phyloP scores from a whole-genome alignment of 139 green algal genomes.

The Picochlorum sp. region DNA sequence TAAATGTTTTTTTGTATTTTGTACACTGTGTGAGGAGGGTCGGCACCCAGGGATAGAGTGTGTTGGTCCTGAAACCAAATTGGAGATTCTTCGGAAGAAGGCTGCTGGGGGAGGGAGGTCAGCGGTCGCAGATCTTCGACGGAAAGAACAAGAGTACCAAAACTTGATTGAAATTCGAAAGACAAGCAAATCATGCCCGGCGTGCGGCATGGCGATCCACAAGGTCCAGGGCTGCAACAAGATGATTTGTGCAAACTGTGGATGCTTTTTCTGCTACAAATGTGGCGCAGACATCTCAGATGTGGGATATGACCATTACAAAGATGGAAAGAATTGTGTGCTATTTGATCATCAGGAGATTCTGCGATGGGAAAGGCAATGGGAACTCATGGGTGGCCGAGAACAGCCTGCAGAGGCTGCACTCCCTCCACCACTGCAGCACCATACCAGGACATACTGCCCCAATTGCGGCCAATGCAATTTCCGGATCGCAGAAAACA shows the following conservation, averaged over 20 bases:
- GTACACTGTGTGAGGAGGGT: slow-evolving; percentile 53
- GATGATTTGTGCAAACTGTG: slow-evolving; percentile 69
- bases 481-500: slow-evolving; percentile 39
- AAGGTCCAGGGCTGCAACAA: slow-evolving; percentile 82
- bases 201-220: slow-evolving; percentile 54
- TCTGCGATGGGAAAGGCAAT: slow-evolving; percentile 28
- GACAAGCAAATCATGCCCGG: slow-evolving; percentile 50
- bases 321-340: slow-evolving; percentile 24
- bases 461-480: slow-evolving; percentile 55
- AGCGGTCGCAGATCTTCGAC: slow-evolving; percentile 11
- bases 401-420: background rate
- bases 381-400: slow-evolving; percentile 10
- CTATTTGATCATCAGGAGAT: slow-evolving; percentile 65
- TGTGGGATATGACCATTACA: slow-evolving; percentile 48
- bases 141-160: slow-evolving; percentile 27
- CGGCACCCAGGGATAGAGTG: slow-evolving; percentile 55
- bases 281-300: slow-evolving; percentile 29
- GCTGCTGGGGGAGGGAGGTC: slow-evolving; percentile 16
- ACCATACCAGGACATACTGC: slow-evolving; percentile 22
- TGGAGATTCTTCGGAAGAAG: slow-evolving; percentile 36
- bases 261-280: slow-evolving; percentile 51
- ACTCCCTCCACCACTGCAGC: no score
- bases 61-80: slow-evolving; percentile 28
- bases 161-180: slow-evolving; percentile 26
- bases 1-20: slow-evolving; percentile 72